Evolutionary conservation across 2,329 filamentous ascomycete genomes (phyloP).

Genomic region (Apiospora aurea): DNA sequence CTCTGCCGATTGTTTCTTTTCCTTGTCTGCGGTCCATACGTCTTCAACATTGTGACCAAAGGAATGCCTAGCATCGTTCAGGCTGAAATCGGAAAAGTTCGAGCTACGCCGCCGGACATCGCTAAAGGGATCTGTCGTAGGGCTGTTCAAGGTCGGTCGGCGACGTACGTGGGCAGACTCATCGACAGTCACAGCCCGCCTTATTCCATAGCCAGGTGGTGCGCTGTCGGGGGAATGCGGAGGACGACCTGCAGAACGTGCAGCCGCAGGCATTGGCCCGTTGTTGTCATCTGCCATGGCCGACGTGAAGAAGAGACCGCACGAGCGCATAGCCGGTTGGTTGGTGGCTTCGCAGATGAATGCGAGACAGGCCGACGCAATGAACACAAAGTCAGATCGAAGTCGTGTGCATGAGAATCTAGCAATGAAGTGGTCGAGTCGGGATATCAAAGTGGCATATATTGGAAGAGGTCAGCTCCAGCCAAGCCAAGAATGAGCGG

Average conservation of each 20-base stretch:
- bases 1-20: constrained; percentile 53
- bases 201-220: constrained; percentile 47
- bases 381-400: neutral
- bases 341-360: neutral
- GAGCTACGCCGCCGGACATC: constrained; percentile 72
- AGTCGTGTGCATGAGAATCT: neutral
- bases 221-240: constrained; percentile 31
- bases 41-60: constrained; percentile 73
- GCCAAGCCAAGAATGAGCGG: neutral
- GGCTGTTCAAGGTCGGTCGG: constrained; percentile 34
- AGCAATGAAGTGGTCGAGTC: neutral
- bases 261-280: constrained; percentile 33
- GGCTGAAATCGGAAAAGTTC: constrained; percentile 77
- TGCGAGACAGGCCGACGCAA: neutral
- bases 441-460: neutral
- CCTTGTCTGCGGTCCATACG: constrained; percentile 63
- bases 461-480: constrained; percentile 2
- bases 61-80: constrained; percentile 70
- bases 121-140: constrained; percentile 35
- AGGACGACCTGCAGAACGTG: constrained; percentile 31
- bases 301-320: constrained; percentile 26
- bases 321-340: constrained; percentile 22
- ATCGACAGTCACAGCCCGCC: constrained; percentile 51
- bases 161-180: constrained; percentile 40
- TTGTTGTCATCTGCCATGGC: constrained; percentile 42